Base-by-base conservation (phyloP, 176 grass and related monocot species). In the Lolium rigidum region DNA sequence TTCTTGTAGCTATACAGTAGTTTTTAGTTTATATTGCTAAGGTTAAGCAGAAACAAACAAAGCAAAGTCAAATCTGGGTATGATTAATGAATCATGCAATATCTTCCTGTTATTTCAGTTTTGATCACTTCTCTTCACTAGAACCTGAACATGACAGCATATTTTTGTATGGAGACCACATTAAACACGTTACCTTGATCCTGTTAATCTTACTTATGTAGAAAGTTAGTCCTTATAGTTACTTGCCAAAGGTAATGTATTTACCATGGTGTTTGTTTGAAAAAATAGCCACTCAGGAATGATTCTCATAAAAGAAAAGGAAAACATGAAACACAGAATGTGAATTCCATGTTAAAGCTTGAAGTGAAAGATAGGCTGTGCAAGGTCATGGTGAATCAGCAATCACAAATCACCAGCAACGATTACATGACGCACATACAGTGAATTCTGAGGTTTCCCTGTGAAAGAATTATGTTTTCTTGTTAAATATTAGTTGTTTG, bases 401-500 rank as follows among this genome's bases (percentile, higher is more conserved):
- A 77, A 56, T 77, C 24, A 52, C 21, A 75, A 75, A 51, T 51
- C 48, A 75, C 2, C 8, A 25, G 47, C 13, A 28, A 51, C 22
- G 24, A 74, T 51, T 48, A 74, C 38, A 46, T 74, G 43, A 50
- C 10, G 1, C 47, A 69, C 39, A 67, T 47, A 62, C 37, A 55
- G n/a, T 66, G 54, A 57, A 79, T 24, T 74, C 0, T 62, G 31
- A 88, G 74, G 17, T 68, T 80, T 82, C 16, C 22, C 8, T 50
- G 6, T 60, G 44, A 78, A 71, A 44, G 25, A 74, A 73, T 26
- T 79, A 24, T 63, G n/a, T 9, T 63, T 51, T 39, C 20, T 78
- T 28, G 28, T 81, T 38, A 67, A 66, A 56, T 46, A 56, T 67
- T 50, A 46, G 31, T 13, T 85, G 56, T 65, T 56, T 1, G 16